Evolutionary conservation across 2,329 filamentous ascomycete genomes (phyloP), one percentile per base, ranked within the genome.

Genomic region (Fusarium albidum): DNA sequence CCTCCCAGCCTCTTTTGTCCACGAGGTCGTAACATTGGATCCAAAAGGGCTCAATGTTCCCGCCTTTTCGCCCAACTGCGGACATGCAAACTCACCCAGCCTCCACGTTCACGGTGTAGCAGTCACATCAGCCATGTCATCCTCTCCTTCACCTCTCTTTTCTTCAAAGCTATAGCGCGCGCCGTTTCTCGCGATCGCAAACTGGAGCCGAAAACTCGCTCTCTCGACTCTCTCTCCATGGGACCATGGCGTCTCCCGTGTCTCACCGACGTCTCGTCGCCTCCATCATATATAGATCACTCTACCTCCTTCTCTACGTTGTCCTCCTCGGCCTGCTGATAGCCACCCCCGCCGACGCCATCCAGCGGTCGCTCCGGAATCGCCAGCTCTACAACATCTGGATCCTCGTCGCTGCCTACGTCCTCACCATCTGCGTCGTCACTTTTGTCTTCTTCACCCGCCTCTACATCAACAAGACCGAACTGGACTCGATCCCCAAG

Each of bases 391-490:
- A 90, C 72, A 95, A 96, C 72, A 85, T 96, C 67, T 89, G 95
- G 76, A 88, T 95, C 68, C 84, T 97, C 63, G 84, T 85, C 47
- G 86, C 90, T 53, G 83, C 84, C 66, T 96, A 96, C 70, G 75
- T 93, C 50, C 77, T 92, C 40, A 92, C 91, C 12, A 78, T 89
- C 38, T 57, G 90, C 38, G 75, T 92, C 46, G 83, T 91, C 35
- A 73, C 85, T 37, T 85, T 96, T 65, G 84, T 97, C 66, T 97
- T 96, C 72, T 83, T 87, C 49, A 85, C 87, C 46, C 83, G 95
- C n/a, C 83, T 97, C 15, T 97, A 94, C 74, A 91, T 94, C 46
- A 96, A 91, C 68, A 86, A 91, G 57, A 89, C 83, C 38, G 86
- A 90, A 9, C 81, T 98, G 9, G 84, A 87, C 14, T 87, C 85